phyloP scores from a whole-genome alignment of 805 yeast species.

The Suhomyces emberorum region DNA sequence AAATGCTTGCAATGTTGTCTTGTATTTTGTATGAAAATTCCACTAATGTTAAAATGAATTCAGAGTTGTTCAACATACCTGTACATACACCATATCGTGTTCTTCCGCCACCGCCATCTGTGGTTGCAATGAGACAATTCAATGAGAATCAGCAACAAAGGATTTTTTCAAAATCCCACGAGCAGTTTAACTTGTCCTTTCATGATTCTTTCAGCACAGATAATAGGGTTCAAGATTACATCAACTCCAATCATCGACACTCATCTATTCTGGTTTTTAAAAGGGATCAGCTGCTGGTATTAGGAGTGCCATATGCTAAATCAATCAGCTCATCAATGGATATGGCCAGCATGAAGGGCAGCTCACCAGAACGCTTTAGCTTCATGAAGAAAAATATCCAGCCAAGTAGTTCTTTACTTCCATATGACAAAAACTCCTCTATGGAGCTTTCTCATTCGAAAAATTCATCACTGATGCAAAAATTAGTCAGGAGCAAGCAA shows the following conservation, averaged over 20 bases:
- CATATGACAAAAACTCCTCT: background rate
- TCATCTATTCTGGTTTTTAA: constrained; percentile 9
- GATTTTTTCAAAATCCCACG: constrained; percentile 3
- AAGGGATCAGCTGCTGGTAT: constrained; percentile 7
- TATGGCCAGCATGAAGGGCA: constrained; percentile 11
- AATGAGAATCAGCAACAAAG: constrained; percentile 7
- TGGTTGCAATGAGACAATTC: constrained; percentile 13
- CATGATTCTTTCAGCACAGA: constrained; percentile 8
- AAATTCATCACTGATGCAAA: background rate
- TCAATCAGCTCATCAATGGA: constrained; percentile 18
- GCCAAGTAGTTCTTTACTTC: constrained; percentile 7
- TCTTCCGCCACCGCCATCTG: constrained; percentile 29
- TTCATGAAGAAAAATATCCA: constrained; percentile 18
- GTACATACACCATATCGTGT: constrained; percentile 46
- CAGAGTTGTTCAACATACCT: constrained; percentile 33
- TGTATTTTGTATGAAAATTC: constrained; percentile 59
- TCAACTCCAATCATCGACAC: constrained; percentile 6
- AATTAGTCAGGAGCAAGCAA: background rate
- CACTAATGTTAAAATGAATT: constrained; percentile 15
- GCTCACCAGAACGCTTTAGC: constrained; percentile 17
- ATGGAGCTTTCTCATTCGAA: background rate
- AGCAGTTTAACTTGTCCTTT: constrained; percentile 2
- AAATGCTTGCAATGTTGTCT: constrained; percentile 87
- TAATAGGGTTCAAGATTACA: constrained; percentile 4
- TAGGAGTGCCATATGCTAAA: constrained; percentile 11